These are phyloP conservation scores for Pelargonium cotyledonis DNA, from an alignment of 441 rosid genomes.

Conservation along the genomic window DNA sequence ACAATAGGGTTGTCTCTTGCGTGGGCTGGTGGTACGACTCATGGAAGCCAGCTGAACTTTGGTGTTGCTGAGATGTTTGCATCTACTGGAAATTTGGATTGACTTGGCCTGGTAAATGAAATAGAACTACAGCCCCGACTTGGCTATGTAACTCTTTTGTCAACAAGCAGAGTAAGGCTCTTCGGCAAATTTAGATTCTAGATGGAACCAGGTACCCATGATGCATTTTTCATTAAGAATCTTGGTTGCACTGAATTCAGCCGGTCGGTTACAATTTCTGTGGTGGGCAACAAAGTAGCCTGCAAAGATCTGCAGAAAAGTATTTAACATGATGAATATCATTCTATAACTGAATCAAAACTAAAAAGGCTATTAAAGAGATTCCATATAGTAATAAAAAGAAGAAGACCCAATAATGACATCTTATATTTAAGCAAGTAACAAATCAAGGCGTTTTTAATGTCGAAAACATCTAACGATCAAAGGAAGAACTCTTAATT, in stretches of 20 bases:
- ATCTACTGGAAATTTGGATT: slow-evolving; percentile 26
- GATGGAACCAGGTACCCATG: neutral
- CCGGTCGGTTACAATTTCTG: no score
- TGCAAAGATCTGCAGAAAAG: neutral
- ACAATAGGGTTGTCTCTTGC: slow-evolving; percentile 29
- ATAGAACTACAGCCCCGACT: no score
- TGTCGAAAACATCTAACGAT: no score
- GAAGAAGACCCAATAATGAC: neutral
- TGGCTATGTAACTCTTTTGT: neutral
- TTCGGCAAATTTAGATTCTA: neutral
- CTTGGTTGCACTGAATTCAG: neutral
- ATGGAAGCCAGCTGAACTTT: slow-evolving; percentile 31
- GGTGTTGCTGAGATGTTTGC: slow-evolving; percentile 44
- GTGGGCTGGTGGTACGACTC: slow-evolving; percentile 34
- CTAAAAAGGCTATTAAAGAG: neutral
- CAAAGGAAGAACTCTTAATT: neutral
- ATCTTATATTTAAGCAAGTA: neutral
- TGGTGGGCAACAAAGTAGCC: no score
- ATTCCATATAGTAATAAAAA: neutral
- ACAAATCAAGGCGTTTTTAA: neutral
- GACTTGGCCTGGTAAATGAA: slow-evolving; percentile 5
- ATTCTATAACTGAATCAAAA: no score
- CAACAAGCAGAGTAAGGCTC: neutral
- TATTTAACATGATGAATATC: neutral
- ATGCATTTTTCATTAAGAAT: neutral